phyloP scores from a whole-genome alignment of 257 asterid genomes.

The Solanum bukasovii region DNA sequence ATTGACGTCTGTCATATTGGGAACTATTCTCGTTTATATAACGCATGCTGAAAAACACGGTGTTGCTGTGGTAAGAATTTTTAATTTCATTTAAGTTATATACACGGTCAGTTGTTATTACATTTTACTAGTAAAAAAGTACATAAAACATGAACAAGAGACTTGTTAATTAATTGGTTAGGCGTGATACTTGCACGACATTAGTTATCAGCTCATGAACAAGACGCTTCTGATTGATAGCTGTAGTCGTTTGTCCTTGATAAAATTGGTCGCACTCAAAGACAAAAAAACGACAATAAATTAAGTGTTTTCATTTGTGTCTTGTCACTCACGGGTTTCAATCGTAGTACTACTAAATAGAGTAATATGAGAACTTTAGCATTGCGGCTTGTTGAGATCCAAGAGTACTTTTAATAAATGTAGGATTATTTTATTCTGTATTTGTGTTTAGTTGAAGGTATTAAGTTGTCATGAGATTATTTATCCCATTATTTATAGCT shows the following conservation, averaged over 20 bases:
- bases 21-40: slow-evolving; percentile 63
- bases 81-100: too few relatives aligned
- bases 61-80: slow-evolving; percentile 60
- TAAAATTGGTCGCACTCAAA: neutral
- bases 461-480: too few relatives aligned
- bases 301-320: neutral
- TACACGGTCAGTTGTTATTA: too few relatives aligned
- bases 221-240: neutral
- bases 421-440: too few relatives aligned
- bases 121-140: neutral
- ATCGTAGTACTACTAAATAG: neutral
- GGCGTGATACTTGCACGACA: too few relatives aligned
- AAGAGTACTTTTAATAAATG: neutral
- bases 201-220: neutral
- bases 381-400: neutral
- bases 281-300: neutral
- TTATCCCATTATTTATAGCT: too few relatives aligned
- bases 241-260: neutral
- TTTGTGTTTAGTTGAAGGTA: too few relatives aligned
- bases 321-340: neutral
- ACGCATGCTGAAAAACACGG: slow-evolving; percentile 95
- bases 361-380: neutral
- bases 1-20: slow-evolving; percentile 64
- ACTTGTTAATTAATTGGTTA: too few relatives aligned
- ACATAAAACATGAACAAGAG: neutral